phyloP scores from a whole-genome alignment of 495 filamentous ascomycete genomes.

The Tuber umbilicatum region DNA sequence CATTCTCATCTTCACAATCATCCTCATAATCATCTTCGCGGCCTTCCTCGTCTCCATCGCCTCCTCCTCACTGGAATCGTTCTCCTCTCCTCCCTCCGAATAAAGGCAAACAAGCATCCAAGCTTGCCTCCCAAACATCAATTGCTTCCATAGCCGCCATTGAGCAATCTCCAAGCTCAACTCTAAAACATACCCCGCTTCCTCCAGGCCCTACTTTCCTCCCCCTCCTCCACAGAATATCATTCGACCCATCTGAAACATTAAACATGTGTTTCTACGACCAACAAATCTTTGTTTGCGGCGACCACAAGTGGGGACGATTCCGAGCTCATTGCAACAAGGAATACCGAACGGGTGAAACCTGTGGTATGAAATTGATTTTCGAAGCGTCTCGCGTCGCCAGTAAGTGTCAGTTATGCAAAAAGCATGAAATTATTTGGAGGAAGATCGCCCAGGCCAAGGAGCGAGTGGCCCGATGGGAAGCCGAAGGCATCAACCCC shows the following conservation, averaged over 20 bases:
- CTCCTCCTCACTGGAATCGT: neutral
- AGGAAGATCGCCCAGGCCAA: constrained; percentile 67
- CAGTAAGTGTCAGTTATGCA: constrained; percentile 74
- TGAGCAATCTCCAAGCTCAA: constrained; percentile 22
- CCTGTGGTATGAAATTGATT: constrained; percentile 92
- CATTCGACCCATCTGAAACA: constrained; percentile 37
- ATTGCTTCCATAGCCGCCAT: constrained; percentile 33
- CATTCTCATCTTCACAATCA: constrained; percentile 5
- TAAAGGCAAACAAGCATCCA: constrained; percentile 22
- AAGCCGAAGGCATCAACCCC: constrained; percentile 53
- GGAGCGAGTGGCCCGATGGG: constrained; percentile 76
- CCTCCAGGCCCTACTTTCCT: constrained; percentile 13
- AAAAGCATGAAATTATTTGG: constrained; percentile 82
- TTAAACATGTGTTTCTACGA: constrained; percentile 43
- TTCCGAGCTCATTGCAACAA: constrained; percentile 91
- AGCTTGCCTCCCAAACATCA: constrained; percentile 29
- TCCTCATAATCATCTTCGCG: constrained; percentile 7
- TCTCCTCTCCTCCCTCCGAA: constrained; percentile 15
- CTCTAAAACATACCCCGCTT: constrained; percentile 16
- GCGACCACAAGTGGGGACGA: constrained; percentile 92
- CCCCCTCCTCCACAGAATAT: constrained; percentile 27
- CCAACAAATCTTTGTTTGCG: constrained; percentile 52
- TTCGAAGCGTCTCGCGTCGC: constrained; percentile 56
- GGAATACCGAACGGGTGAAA: constrained; percentile 96
- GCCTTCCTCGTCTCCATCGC: neutral